A percentile compares a stretch with the other conserved stretches of the same genome.
phyloP scores from a whole-genome alignment of 1,284 basidiomycete genomes.

The Leccinum insolens region DNA sequence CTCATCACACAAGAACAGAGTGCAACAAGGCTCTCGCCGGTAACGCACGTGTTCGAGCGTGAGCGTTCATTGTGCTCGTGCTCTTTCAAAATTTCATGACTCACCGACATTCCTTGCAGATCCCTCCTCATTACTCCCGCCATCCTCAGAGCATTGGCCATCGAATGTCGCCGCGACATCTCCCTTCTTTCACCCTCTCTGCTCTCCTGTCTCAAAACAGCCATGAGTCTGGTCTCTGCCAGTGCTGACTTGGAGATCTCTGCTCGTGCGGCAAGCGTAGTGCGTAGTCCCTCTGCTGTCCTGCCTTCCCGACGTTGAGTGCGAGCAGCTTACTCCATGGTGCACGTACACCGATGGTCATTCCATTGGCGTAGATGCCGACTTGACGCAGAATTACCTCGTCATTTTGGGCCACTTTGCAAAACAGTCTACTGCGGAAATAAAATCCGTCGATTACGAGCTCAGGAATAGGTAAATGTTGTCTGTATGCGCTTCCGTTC shows the following conservation, averaged over 20 bases:
- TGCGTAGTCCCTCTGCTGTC: constrained; percentile 42
- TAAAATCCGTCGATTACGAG: constrained; percentile 57
- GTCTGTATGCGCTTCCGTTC: not conserved
- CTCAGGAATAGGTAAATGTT: constrained; percentile 64
- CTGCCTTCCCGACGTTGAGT: not conserved
- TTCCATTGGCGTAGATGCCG: constrained; percentile 76
- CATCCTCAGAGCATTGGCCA: constrained; percentile 84
- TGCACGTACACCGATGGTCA: constrained; percentile 91
- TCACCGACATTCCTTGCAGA: constrained; percentile 40
- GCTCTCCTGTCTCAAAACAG: constrained; percentile 72
- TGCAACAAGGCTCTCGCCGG: constrained; percentile 68
- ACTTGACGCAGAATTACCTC: constrained; percentile 73
- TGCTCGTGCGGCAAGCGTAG: constrained; percentile 82
- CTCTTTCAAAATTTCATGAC: too few relatives aligned
- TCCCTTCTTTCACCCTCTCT: constrained; percentile 80
- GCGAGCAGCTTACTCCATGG: constrained; percentile 81
- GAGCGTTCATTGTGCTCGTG: constrained; percentile 37
- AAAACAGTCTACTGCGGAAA: constrained; percentile 53
- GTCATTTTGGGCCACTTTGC: constrained; percentile 72
- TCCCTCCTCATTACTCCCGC: constrained; percentile 86
- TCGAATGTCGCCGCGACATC: constrained; percentile 88
- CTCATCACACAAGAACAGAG: constrained; percentile 72
- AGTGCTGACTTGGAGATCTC: constrained; percentile 78
- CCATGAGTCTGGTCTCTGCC: constrained; percentile 62
- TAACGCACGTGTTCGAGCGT: constrained; percentile 83